Conservation (phyloP, 2,329 filamentous ascomycete species). For the Fusarium secorum region DNA sequence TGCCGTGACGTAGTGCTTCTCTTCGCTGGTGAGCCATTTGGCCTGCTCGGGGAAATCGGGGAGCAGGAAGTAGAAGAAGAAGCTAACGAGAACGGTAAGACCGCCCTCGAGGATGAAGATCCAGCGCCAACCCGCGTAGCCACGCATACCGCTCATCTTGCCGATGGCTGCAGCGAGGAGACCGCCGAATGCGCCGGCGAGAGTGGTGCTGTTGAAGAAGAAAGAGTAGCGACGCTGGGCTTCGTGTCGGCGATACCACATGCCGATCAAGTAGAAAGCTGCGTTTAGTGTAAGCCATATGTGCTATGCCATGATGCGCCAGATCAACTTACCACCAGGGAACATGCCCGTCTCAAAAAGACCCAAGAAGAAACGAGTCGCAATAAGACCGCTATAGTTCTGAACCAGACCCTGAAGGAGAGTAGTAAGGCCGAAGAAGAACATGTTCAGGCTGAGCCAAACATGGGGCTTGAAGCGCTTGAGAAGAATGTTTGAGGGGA, state of each 20-base stretch:
- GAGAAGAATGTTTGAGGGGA: slow-evolving; percentile 72
- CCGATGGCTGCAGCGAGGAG: slow-evolving; percentile 86
- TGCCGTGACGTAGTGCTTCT: slow-evolving; percentile 70
- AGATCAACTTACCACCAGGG: slow-evolving; percentile 46
- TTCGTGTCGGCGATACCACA: slow-evolving; percentile 90
- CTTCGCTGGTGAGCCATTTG: slow-evolving; percentile 75
- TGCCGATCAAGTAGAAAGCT: slow-evolving; percentile 76
- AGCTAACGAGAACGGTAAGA: slow-evolving; percentile 67
- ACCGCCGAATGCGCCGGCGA: slow-evolving; percentile 86
- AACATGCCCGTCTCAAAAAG: slow-evolving; percentile 80
- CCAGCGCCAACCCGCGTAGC: slow-evolving; percentile 80
- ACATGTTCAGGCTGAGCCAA: slow-evolving; percentile 85
- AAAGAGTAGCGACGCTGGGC: slow-evolving; percentile 92
- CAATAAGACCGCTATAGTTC: slow-evolving; percentile 79
- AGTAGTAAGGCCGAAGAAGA: slow-evolving; percentile 79
- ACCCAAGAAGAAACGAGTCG: slow-evolving; percentile 86
- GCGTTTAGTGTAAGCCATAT: slow-evolving; percentile 50
- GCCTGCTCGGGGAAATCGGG: slow-evolving; percentile 78
- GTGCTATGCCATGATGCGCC: background rate
- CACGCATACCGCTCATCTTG: slow-evolving; percentile 78
- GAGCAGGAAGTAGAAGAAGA: slow-evolving; percentile 73
- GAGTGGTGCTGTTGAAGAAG: slow-evolving; percentile 85
- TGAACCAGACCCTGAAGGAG: slow-evolving; percentile 78
- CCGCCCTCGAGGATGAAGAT: slow-evolving; percentile 82
- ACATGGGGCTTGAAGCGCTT: slow-evolving; percentile 69